Evolutionary conservation across 331 rosid genomes (phyloP), one percentile per base, ranked within the genome.

Genomic region (Ulmus americana): DNA sequence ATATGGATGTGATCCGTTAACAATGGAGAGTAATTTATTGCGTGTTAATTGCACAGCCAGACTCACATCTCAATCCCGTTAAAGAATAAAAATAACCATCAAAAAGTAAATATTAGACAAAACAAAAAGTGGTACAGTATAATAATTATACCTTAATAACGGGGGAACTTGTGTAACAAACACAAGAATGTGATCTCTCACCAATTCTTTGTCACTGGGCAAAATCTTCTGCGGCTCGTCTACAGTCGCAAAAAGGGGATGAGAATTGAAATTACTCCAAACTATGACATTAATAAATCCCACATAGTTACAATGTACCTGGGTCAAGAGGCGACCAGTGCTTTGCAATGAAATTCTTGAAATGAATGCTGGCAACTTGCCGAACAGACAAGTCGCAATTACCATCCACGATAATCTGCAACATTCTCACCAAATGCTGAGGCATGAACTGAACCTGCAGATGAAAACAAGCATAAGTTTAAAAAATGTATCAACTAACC

Each of bases 331-430:
- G 87, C 35, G 81, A 76, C 97, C 97, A 91, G 75, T 91, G 69
- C 83, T 83, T 91, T 0, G 82, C 95, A 12, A 84, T 77, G 76
- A 88, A 88, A 76, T 91, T 91, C 75, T 91, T 91, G 70, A 91
- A 91, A 66, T 88, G 95, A 77, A 91, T 91, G 65, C 96, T 84
- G 16, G 89, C 97, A 64, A 74, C 92, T 77, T 91, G 97, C 48
- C 97, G 82, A 11, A 91, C 86, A 3, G 79, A 82, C 74, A 83
- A 76, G 66, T 88, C 90, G 10, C 74, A 73, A 68, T 70, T 78
- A 43, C 53, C 65, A 72, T 90, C 99, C 52, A 91, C 96, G 10
- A 86, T 83, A 56, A 91, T 88, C 63, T 86, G 95, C 65, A 91
- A 61, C 65, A 91, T 61, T 55, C 90, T 86, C 39, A 85, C 84